Evolutionary conservation across 2,329 filamentous ascomycete genomes (phyloP).

Genomic region (Aspergillus pseudonomiae): DNA sequence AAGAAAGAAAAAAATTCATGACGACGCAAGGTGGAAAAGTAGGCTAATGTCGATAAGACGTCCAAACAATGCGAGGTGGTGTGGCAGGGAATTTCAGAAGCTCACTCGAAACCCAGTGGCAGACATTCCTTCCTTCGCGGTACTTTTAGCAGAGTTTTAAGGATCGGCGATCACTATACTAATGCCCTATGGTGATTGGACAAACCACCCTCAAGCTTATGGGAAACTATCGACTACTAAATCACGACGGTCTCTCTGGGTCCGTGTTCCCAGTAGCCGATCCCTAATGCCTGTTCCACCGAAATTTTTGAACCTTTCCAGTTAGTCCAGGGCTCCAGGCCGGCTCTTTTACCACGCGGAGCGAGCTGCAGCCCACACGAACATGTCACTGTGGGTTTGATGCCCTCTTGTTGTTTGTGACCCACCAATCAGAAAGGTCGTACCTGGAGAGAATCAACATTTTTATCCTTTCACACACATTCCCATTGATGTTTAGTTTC

Average conservation of each 20-base stretch:
- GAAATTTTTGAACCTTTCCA: constrained; percentile 7
- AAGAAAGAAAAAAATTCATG: not conserved
- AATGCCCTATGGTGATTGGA: constrained; percentile 9
- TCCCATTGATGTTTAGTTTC: constrained; percentile 9
- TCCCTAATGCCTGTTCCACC: constrained; percentile 15
- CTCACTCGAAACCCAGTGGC: not conserved
- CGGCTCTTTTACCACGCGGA: not conserved
- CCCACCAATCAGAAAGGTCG: not conserved
- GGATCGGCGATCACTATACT: constrained; percentile 15
- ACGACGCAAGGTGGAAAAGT: not conserved
- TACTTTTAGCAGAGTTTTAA: not conserved
- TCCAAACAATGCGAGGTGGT: not conserved
- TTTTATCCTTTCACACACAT: constrained; percentile 7
- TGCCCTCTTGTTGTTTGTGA: not conserved
- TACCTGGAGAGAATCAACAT: not conserved
- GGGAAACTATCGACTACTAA: constrained; percentile 18
- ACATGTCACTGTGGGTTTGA: constrained; percentile 2
- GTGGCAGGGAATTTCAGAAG: not conserved
- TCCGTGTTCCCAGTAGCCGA: constrained; percentile 6
- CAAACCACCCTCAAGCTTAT: constrained; percentile 9
- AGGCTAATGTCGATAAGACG: not conserved
- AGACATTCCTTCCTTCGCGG: constrained; percentile 6
- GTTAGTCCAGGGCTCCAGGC: not conserved
- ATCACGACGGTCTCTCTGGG: constrained; percentile 6
- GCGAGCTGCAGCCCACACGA: constrained; percentile 3